These are phyloP conservation scores for Cajanus cajan DNA, from an alignment of 306 rosid genomes.

Conservation along the genomic window DNA sequence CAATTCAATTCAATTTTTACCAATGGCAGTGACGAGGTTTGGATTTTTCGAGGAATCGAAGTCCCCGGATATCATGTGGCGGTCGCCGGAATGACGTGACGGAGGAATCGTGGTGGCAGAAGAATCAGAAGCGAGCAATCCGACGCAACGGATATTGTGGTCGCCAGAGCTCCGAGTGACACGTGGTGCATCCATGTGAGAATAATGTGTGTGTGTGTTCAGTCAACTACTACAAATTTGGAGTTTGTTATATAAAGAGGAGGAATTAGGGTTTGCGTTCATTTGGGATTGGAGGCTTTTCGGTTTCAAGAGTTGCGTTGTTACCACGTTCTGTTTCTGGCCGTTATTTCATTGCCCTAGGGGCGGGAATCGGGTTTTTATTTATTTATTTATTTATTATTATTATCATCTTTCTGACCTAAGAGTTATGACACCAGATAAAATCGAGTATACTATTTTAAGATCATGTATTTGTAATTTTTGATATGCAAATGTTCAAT, in stretches of 20 bases:
- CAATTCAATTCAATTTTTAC: not conserved
- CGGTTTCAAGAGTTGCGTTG: not conserved
- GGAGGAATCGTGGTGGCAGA: conserved; percentile 56
- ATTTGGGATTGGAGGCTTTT: not conserved
- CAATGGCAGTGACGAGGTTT: conserved; percentile 35
- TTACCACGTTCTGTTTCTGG: conserved; percentile 10
- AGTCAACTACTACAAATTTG: not conserved
- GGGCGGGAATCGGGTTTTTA: conserved; percentile 18
- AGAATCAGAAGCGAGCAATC: conserved; percentile 58
- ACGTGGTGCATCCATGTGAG: conserved; percentile 67
- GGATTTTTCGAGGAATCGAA: conserved; percentile 47
- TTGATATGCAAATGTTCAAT: not conserved
- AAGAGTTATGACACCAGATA: too few species aligned
- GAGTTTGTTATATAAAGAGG: not conserved
- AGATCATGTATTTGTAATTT: too few species aligned
- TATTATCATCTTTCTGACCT: too few species aligned
- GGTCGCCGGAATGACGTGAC: conserved; percentile 52
- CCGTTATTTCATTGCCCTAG: not conserved
- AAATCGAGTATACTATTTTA: too few species aligned
- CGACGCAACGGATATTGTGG: conserved; percentile 78
- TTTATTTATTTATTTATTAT: not conserved
- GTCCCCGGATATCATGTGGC: conserved; percentile 48
- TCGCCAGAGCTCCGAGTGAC: conserved; percentile 48
- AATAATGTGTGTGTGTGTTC: not conserved
- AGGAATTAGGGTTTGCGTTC: conserved; percentile 7